Percentiles rank a stretch among this genome's conserved stretches.
phyloP scores from a whole-genome alignment of 2,329 filamentous ascomycete genomes.

The Ophiostoma ips region DNA sequence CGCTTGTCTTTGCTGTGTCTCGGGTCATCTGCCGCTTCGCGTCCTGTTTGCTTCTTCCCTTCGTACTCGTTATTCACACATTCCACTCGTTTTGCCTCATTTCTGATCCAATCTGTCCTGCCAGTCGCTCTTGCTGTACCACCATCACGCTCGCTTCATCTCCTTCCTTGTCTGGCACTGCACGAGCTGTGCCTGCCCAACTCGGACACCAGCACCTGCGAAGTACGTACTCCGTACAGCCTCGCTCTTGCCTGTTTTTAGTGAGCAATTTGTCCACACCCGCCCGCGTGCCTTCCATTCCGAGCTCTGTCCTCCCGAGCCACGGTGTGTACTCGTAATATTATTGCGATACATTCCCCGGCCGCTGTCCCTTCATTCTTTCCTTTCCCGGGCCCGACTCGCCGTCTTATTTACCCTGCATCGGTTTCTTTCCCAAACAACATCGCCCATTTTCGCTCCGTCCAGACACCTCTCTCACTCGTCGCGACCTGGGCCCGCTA shows the following conservation, averaged over 20 bases:
- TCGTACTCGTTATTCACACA: background rate
- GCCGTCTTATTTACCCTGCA: background rate
- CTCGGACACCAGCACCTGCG: too few species aligned
- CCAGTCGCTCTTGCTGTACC: background rate
- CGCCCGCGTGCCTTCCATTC: conserved; percentile 5
- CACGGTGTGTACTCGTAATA: background rate
- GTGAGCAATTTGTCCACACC: background rate
- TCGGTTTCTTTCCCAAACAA: background rate
- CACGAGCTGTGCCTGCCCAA: background rate
- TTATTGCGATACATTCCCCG: conserved; percentile 4
- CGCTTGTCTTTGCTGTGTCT: background rate
- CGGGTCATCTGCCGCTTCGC: background rate
- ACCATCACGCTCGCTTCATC: too few species aligned
- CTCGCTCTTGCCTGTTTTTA: background rate
- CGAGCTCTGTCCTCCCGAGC: conserved; percentile 1
- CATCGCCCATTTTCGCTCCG: background rate
- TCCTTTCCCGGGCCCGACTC: background rate
- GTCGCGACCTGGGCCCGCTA: too few species aligned
- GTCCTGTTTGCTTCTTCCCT: background rate
- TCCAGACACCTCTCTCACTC: background rate
- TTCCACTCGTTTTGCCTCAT: background rate
- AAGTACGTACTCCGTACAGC: conserved; percentile 1
- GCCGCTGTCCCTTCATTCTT: background rate
- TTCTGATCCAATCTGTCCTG: background rate
- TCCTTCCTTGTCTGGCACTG: background rate